Evolutionary conservation across 108 stramenopile genomes (phyloP).

Genomic region (Cyclotella kingstonii): DNA sequence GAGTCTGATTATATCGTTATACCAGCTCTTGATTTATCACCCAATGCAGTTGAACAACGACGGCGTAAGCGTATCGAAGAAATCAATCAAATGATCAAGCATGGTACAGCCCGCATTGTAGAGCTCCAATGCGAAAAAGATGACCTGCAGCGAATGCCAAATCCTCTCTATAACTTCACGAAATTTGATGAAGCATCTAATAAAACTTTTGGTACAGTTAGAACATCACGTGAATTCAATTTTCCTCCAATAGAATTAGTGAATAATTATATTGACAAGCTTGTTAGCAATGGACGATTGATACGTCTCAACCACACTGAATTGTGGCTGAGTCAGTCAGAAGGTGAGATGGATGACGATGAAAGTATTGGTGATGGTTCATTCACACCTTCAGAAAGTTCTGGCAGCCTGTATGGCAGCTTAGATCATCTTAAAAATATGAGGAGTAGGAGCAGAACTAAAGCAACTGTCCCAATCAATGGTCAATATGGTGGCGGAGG

Average conservation of each 20-base stretch:
- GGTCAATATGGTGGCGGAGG: conserved; percentile 60
- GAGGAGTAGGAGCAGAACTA: conserved; percentile 11
- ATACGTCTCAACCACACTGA: conserved; percentile 81
- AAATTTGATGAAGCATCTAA: conserved; percentile 38
- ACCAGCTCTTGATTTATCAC: conserved; percentile 35
- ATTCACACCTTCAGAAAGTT: conserved; percentile 62
- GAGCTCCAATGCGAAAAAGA: conserved; percentile 86
- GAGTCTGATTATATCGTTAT: conserved; percentile 33
- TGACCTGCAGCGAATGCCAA: conserved; percentile 72
- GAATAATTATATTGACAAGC: conserved; percentile 80
- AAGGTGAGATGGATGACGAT: conserved; percentile 51
- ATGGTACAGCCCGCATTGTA: conserved; percentile 50
- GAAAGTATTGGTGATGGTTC: conserved; percentile 60
- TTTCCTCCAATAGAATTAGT: conserved; percentile 82
- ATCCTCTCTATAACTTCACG: conserved; percentile 82
- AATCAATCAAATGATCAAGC: conserved; percentile 67
- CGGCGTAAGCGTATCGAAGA: conserved; percentile 69
- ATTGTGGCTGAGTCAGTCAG: conserved; percentile 65
- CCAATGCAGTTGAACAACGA: conserved; percentile 45
- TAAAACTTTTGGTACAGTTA: conserved; percentile 33
- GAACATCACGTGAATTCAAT: conserved; percentile 61
- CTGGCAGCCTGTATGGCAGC: conserved; percentile 59
- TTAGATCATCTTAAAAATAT: conserved; percentile 20
- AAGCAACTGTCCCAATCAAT: conserved; percentile 9
- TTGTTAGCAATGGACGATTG: conserved; percentile 59